These are phyloP conservation scores for Solanum chaucha DNA, from an alignment of 257 asterid species.

Conservation along the genomic window DNA sequence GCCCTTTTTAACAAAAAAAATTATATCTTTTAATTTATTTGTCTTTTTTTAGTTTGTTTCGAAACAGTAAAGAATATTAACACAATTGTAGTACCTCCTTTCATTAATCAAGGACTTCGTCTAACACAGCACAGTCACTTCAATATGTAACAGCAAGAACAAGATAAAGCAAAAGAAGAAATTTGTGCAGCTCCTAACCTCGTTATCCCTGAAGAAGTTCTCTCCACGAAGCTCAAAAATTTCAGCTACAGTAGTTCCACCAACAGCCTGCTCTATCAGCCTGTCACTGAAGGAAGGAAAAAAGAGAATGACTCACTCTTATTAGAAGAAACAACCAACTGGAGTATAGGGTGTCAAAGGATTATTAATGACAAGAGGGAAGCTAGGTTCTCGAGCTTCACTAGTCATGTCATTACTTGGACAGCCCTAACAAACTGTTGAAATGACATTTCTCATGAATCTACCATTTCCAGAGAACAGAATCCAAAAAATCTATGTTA, in stretches of 20 bases:
- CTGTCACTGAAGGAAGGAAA: constrained; percentile 47
- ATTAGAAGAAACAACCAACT: not conserved
- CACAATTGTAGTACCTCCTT: too few relatives aligned
- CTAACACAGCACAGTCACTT: not conserved
- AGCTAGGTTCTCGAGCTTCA: not conserved
- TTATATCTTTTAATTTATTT: too few relatives aligned
- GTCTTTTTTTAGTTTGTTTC: too few relatives aligned
- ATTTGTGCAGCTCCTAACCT: constrained; percentile 29
- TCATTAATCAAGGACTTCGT: too few relatives aligned
- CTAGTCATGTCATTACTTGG: not conserved
- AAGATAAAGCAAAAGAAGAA: not conserved
- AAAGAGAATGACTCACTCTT: not conserved
- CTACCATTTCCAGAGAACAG: not conserved
- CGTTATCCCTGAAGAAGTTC: constrained; percentile 66
- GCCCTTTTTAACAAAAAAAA: too few relatives aligned
- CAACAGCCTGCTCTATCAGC: constrained; percentile 61
- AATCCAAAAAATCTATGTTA: not conserved
- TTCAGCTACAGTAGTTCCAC: constrained; percentile 59
- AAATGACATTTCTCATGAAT: not conserved
- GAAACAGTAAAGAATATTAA: too few relatives aligned
- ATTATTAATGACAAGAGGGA: not conserved
- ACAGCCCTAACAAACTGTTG: not conserved
- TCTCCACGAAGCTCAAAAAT: constrained; percentile 66
- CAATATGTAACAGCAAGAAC: not conserved
- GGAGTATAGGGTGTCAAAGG: not conserved